Conservation (phyloP, 352 stramenopile genomes). For the Phytophthora melonis region DNA sequence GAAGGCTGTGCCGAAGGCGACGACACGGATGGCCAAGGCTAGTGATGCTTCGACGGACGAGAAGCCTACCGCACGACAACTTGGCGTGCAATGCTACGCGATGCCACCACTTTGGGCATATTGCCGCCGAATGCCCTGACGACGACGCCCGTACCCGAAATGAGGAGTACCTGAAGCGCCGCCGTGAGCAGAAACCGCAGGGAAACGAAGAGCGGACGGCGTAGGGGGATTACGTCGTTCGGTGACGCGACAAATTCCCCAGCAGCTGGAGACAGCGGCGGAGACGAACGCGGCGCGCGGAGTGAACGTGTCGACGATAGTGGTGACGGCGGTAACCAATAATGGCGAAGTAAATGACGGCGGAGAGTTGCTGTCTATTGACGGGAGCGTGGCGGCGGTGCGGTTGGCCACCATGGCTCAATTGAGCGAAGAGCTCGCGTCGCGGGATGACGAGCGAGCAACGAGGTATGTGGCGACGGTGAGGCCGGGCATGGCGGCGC, state of each 20-base stretch:
- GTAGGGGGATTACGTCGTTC: background rate
- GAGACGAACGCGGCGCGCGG: background rate
- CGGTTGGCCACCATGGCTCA: background rate
- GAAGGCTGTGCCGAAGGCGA: background rate
- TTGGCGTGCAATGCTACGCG: background rate
- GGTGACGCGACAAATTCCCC: background rate
- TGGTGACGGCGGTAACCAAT: too few relatives aligned
- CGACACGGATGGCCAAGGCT: background rate
- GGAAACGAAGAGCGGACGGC: slow-evolving; percentile 1
- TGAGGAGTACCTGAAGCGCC: background rate
- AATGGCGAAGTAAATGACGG: too few relatives aligned
- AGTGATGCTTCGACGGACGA: background rate
- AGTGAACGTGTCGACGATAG: background rate
- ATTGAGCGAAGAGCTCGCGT: background rate
- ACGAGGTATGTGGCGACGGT: background rate
- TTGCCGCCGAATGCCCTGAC: background rate
- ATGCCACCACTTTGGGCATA: background rate
- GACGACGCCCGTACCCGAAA: background rate
- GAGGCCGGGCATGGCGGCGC: background rate
- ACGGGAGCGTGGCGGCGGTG: background rate
- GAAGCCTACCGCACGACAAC: background rate
- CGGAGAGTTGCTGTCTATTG: background rate
- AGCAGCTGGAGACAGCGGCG: background rate
- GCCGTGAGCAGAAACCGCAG: background rate
- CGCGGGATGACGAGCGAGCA: background rate